phyloP scores from a whole-genome alignment of 176 grass and related monocot genomes.

The Musa schizocarpa region DNA sequence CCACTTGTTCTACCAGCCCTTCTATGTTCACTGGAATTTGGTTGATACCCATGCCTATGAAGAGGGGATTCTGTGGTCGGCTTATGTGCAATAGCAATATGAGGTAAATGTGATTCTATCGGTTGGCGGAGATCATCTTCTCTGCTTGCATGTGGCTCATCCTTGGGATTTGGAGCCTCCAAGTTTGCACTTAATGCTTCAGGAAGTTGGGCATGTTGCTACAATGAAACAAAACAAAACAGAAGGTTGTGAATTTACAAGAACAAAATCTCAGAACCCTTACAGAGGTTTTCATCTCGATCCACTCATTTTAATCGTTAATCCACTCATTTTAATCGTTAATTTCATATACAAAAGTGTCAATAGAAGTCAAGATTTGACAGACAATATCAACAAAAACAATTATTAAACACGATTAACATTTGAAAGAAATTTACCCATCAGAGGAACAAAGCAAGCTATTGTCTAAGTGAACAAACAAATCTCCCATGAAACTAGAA shows the following conservation, averaged over 20 bases:
- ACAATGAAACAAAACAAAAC: background rate
- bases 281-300: too few relatives aligned
- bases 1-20: conserved; percentile 9
- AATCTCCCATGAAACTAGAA: too few relatives aligned
- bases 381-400: too few relatives aligned
- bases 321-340: too few relatives aligned
- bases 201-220: conserved; percentile 11
- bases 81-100: conserved; percentile 28
- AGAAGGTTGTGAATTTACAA: background rate
- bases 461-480: too few relatives aligned
- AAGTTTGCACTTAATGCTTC: conserved; percentile 27
- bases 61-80: conserved; percentile 25
- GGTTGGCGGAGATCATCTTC: conserved; percentile 34
- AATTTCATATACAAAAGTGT: too few relatives aligned
- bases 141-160: conserved; percentile 39
- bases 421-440: too few relatives aligned
- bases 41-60: conserved; percentile 32
- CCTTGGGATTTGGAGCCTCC: conserved; percentile 20
- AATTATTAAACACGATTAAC: too few relatives aligned
- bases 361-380: too few relatives aligned
- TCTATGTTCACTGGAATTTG: conserved; percentile 22
- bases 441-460: too few relatives aligned
- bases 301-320: too few relatives aligned
- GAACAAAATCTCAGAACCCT: background rate
- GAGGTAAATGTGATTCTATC: background rate